A percentile compares a stretch with the other conserved stretches of the same genome.
Conservation (phyloP, 2,329 filamentous ascomycete genomes). For the Neopestalotiopsis clavispora region DNA sequence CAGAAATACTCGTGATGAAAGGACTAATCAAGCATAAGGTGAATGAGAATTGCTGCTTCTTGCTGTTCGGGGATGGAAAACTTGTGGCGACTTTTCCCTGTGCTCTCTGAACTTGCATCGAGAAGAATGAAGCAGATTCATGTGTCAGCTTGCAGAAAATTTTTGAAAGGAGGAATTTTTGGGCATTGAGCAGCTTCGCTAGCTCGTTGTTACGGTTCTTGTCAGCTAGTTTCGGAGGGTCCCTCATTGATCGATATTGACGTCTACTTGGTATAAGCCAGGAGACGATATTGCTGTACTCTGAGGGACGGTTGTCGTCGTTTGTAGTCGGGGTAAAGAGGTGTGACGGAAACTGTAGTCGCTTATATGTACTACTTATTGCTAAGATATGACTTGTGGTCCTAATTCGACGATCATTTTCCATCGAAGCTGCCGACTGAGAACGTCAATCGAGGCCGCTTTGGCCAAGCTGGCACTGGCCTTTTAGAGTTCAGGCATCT, state of each 20-base stretch:
- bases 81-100: not conserved
- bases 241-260: constrained; percentile 23
- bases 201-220: constrained; percentile 17
- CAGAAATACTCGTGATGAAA: constrained; percentile 22
- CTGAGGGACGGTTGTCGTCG: constrained; percentile 18
- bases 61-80: not conserved
- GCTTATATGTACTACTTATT: not conserved
- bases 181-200: constrained; percentile 15
- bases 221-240: not conserved
- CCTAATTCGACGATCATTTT: no score
- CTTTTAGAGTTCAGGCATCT: no score
- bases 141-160: not conserved
- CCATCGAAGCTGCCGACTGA: no score
- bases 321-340: constrained; percentile 25
- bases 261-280: constrained; percentile 35
- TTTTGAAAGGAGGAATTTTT: not conserved
- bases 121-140: not conserved
- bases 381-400: not conserved
- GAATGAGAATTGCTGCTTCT: not conserved
- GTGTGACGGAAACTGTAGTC: constrained; percentile 27
- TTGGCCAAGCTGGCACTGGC: no score
- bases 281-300: not conserved
- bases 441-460: no score
- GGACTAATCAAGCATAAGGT: not conserved
- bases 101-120: not conserved